phyloP scores from a whole-genome alignment of 106 monocot genomes.

The Dioscorea alata region DNA sequence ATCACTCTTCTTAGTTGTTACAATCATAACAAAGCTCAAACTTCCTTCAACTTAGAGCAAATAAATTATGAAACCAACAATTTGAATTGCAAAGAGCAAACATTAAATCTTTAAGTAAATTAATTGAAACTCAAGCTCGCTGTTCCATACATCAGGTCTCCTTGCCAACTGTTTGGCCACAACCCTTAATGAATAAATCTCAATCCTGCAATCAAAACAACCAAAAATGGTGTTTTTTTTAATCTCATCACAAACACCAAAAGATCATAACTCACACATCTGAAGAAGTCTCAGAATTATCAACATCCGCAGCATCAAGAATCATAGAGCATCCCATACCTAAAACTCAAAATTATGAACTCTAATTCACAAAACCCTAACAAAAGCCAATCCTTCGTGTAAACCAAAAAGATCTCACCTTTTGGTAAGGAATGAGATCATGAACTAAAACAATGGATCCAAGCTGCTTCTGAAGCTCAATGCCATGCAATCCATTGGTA shows the following conservation, averaged over 20 bases:
- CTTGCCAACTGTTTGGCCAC: constrained; percentile 67
- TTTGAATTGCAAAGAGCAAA: not conserved
- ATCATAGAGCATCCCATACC: constrained; percentile 83
- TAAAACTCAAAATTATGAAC: constrained; percentile 10
- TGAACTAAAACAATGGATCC: constrained; percentile 42
- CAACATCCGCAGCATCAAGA: constrained; percentile 62
- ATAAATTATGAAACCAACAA: not conserved
- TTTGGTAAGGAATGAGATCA: constrained; percentile 27
- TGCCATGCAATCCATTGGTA: constrained; percentile 27
- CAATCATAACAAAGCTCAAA: no score
- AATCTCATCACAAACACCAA: not conserved
- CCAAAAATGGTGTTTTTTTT: not conserved
- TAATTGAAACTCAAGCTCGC: constrained; percentile 29
- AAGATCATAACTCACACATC: constrained; percentile 36
- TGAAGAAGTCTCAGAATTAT: no score
- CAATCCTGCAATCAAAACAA: constrained; percentile 42
- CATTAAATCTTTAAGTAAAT: not conserved
- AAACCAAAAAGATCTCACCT: constrained; percentile 13
- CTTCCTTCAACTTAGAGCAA: no score
- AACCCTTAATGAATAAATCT: constrained; percentile 66
- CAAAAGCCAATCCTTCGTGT: not conserved
- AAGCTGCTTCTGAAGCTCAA: constrained; percentile 22
- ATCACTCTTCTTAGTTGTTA: no score
- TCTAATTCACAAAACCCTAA: not conserved
- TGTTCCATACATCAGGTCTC: constrained; percentile 80